Conservation (phyloP, 2,329 filamentous ascomycete genomes). For the Apiospora sp. region DNA sequence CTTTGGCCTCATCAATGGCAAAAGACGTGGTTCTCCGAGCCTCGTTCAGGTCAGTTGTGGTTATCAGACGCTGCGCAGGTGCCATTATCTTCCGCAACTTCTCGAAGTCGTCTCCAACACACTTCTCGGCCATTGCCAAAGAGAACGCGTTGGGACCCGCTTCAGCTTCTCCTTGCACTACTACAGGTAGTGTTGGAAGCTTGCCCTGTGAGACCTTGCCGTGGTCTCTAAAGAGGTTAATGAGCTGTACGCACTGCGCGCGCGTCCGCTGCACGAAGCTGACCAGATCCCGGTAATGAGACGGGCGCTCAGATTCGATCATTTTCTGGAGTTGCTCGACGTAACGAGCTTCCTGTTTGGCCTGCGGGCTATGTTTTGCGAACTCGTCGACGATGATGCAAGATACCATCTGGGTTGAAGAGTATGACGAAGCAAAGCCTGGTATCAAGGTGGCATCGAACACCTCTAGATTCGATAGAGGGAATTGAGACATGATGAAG, state of each 20-base stretch:
- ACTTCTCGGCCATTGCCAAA: slow-evolving; percentile 85
- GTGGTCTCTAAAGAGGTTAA: slow-evolving; percentile 91
- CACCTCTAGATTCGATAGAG: slow-evolving; percentile 65
- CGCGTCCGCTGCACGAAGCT: slow-evolving; percentile 89
- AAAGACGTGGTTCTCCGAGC: slow-evolving; percentile 73
- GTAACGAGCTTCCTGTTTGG: slow-evolving; percentile 64
- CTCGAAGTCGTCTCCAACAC: slow-evolving; percentile 85
- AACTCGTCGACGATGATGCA: slow-evolving; percentile 90
- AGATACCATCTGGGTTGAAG: slow-evolving; percentile 85
- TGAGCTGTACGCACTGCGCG: slow-evolving; percentile 87
- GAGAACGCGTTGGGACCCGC: slow-evolving; percentile 95
- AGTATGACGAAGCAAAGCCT: slow-evolving; percentile 75
- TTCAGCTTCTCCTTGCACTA: slow-evolving; percentile 92
- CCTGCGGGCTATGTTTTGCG: slow-evolving; percentile 64
- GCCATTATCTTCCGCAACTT: slow-evolving; percentile 88
- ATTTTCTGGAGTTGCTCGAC: slow-evolving; percentile 74
- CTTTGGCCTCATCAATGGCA: slow-evolving; percentile 81
- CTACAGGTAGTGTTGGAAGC: slow-evolving; percentile 82
- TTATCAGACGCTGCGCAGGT: slow-evolving; percentile 85
- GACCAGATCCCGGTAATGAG: slow-evolving; percentile 87
- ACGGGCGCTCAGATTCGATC: slow-evolving; percentile 81
- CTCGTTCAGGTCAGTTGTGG: slow-evolving; percentile 79
- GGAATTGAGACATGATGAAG: slow-evolving; percentile 79
- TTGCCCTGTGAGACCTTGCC: slow-evolving; percentile 80
- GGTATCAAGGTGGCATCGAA: slow-evolving; percentile 73